These are phyloP conservation scores for Rhynchosporium secalis DNA, from an alignment of 2,329 filamentous ascomycete species.

Conservation along the genomic window DNA sequence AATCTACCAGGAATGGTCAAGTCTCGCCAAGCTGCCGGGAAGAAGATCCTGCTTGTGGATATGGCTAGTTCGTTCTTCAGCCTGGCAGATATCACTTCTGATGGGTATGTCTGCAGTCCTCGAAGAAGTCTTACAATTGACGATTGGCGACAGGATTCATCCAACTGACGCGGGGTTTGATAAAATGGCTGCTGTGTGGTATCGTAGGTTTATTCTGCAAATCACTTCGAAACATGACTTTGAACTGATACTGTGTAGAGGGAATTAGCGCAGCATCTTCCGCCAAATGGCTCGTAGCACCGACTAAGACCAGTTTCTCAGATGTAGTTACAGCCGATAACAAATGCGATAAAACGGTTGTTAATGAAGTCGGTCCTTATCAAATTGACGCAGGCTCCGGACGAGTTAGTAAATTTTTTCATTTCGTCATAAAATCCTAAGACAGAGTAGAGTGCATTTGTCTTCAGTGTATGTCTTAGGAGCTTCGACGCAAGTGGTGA, in stretches of 20 bases:
- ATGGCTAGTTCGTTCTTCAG: conserved; percentile 11
- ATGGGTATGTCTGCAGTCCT: conserved; percentile 9
- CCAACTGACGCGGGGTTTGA: conserved; percentile 10
- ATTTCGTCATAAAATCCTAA: neutral
- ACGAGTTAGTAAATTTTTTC: neutral
- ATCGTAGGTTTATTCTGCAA: neutral
- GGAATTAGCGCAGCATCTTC: conserved; percentile 11
- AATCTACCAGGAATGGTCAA: conserved; percentile 14
- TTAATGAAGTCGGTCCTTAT: conserved; percentile 9
- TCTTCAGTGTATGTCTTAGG: no score
- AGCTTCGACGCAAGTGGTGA: no score
- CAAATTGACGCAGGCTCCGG: conserved; percentile 7
- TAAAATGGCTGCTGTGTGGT: conserved; percentile 18
- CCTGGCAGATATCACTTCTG: conserved; percentile 9
- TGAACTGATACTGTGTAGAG: neutral
- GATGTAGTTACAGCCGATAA: conserved; percentile 10
- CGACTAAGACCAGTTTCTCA: neutral
- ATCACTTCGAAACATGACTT: neutral
- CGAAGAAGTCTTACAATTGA: neutral
- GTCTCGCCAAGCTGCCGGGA: conserved; percentile 9
- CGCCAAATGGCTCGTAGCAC: conserved; percentile 9
- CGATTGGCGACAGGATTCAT: neutral
- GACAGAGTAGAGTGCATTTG: no score
- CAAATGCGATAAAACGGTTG: conserved; percentile 11
- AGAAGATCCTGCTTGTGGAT: conserved; percentile 13